A percentile compares a stretch with the other conserved stretches of the same genome.
phyloP scores from a whole-genome alignment of 768 basidiomycete genomes.

The Mycena haematopus region DNA sequence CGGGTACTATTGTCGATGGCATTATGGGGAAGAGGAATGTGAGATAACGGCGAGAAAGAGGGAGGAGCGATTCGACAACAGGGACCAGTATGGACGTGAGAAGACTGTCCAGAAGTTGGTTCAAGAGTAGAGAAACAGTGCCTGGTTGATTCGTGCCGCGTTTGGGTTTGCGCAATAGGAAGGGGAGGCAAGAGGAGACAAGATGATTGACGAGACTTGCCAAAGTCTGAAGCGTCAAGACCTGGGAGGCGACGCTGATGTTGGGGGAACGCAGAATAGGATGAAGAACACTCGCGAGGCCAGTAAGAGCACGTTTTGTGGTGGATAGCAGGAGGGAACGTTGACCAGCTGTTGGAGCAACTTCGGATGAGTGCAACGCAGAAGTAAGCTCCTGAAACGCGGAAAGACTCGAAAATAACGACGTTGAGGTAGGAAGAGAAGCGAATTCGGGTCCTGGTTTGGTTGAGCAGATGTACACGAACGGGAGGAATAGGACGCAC shows the following conservation, averaged over 20 bases:
- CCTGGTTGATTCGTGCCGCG: too few relatives aligned
- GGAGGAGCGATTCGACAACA: constrained; percentile 22
- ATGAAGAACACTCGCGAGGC: constrained; percentile 32
- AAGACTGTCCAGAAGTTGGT: constrained; percentile 24
- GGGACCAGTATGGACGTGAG: constrained; percentile 30
- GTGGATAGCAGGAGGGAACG: constrained; percentile 37
- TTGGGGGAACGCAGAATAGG: constrained; percentile 37
- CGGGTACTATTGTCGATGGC: constrained; percentile 20
- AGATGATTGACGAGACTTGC: constrained; percentile 15
- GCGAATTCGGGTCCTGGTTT: constrained; percentile 16
- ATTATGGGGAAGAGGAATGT: constrained; percentile 13
- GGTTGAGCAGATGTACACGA: neutral
- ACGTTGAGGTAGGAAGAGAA: constrained; percentile 18
- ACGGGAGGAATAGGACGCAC: constrained; percentile 6
- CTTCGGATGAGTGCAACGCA: constrained; percentile 29
- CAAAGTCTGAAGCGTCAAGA: constrained; percentile 19
- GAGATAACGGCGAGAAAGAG: constrained; percentile 23
- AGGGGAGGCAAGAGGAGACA: constrained; percentile 8
- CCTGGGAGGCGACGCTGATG: constrained; percentile 26
- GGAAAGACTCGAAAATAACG: constrained; percentile 38
- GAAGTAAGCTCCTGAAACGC: constrained; percentile 38
- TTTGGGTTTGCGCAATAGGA: constrained; percentile 30
- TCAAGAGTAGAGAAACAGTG: too few relatives aligned
- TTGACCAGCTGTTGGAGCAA: constrained; percentile 25
- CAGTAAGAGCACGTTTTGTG: constrained; percentile 39